These are phyloP conservation scores for Phaffia australis DNA, from an alignment of 768 basidiomycete species.

Conservation along the genomic window DNA sequence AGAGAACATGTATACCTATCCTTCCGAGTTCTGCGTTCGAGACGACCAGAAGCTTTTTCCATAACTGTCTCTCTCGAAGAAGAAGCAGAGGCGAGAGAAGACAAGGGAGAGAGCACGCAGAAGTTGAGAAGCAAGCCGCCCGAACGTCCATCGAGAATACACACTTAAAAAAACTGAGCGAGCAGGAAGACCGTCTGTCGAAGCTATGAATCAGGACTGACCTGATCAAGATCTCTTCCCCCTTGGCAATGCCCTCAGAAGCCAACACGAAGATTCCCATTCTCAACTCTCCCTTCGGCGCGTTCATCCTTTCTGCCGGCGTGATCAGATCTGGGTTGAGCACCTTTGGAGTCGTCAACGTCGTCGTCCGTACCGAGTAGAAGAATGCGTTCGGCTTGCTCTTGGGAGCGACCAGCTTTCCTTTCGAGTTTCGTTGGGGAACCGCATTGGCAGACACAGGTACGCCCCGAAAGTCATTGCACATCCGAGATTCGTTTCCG, in stretches of 20 bases:
- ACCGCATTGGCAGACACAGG: background rate
- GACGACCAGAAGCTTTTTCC: slow-evolving; percentile 18
- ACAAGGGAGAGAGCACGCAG: background rate
- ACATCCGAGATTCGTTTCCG: slow-evolving; percentile 20
- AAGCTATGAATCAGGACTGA: background rate
- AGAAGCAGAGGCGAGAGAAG: background rate
- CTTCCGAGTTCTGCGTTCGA: background rate
- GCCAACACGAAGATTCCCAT: slow-evolving; percentile 23
- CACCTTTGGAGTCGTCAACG: background rate
- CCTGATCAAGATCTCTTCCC: slow-evolving; percentile 25
- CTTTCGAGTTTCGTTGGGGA: background rate
- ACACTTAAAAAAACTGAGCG: too few relatives aligned
- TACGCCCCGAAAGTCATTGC: slow-evolving; percentile 24
- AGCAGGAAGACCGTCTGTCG: background rate
- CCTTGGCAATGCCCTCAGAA: slow-evolving; percentile 19
- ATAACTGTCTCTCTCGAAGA: slow-evolving; percentile 1
- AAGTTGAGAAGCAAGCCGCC: background rate
- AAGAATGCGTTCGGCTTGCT: slow-evolving; percentile 21
- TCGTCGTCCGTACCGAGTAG: slow-evolving; percentile 16
- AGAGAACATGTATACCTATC: too few relatives aligned
- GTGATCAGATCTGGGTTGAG: slow-evolving; percentile 10
- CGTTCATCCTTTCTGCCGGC: slow-evolving; percentile 7
- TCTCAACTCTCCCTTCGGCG: slow-evolving; percentile 11
- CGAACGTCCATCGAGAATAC: background rate
- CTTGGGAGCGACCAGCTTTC: slow-evolving; percentile 6